phyloP scores from a whole-genome alignment of 139 green algal genomes.

The Picochlorum sp. region DNA sequence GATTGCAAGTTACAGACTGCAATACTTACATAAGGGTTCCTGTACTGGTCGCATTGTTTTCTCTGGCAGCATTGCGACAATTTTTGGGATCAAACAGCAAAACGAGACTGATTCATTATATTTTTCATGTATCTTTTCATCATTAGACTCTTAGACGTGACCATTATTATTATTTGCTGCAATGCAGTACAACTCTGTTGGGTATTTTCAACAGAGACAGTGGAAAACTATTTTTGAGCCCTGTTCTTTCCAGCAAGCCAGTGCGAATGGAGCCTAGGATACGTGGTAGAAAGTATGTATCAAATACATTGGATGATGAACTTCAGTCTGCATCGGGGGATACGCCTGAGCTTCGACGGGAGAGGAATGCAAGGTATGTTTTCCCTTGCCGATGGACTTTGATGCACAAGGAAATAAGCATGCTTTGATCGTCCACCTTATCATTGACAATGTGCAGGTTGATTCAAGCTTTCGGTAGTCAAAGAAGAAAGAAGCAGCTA shows the following conservation, averaged over 20 bases:
- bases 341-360: background rate
- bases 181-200: slow-evolving; percentile 2
- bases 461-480: slow-evolving; percentile 33
- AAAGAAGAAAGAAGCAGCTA: slow-evolving; percentile 28
- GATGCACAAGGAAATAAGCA: too few relatives aligned
- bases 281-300: slow-evolving; percentile 5
- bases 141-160: too few relatives aligned
- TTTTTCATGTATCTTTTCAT: background rate
- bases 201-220: slow-evolving; percentile 8
- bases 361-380: slow-evolving; percentile 21
- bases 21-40: too few relatives aligned
- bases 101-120: too few relatives aligned
- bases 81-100: background rate
- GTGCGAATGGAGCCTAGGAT: slow-evolving; percentile 26
- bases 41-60: background rate
- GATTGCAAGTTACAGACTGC: background rate
- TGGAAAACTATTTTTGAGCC: slow-evolving; percentile 10
- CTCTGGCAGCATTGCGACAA: background rate
- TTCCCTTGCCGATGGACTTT: too few relatives aligned
- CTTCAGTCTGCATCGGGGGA: background rate
- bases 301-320: background rate
- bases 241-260: slow-evolving; percentile 7
- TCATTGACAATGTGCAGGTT: too few relatives aligned
- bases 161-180: too few relatives aligned
- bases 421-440: too few relatives aligned